These are phyloP conservation scores for Ogataea allantospora DNA, from an alignment of 805 yeast genomes.

Conservation along the genomic window DNA sequence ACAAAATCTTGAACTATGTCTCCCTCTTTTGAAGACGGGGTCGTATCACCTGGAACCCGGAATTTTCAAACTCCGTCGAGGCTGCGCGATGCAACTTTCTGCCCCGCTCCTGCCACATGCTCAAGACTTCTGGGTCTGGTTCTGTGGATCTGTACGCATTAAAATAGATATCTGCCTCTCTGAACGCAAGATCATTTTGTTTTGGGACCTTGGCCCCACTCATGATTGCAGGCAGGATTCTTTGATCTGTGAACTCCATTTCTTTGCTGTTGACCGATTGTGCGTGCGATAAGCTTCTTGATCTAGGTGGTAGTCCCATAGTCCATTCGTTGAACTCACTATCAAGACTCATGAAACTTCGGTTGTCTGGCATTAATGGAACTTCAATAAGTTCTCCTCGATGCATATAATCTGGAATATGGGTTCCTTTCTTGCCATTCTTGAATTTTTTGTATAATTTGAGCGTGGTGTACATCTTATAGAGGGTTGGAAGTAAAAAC, in stretches of 20 bases:
- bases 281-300: background rate
- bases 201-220: slow-evolving; percentile 15
- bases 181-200: slow-evolving; percentile 48
- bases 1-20: slow-evolving; percentile 24
- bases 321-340: slow-evolving; percentile 4
- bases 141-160: slow-evolving; percentile 38
- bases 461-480: slow-evolving; percentile 28
- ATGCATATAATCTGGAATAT: slow-evolving; percentile 23
- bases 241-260: slow-evolving; percentile 26
- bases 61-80: slow-evolving; percentile 10
- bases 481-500: slow-evolving; percentile 29
- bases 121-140: slow-evolving; percentile 52
- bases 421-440: slow-evolving; percentile 23
- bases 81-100: slow-evolving; percentile 24
- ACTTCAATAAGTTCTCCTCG: slow-evolving; percentile 24
- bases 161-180: slow-evolving; percentile 59
- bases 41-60: slow-evolving; percentile 33
- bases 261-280: slow-evolving; percentile 14
- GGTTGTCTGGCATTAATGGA: slow-evolving; percentile 16
- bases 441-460: slow-evolving; percentile 16
- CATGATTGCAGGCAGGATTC: slow-evolving; percentile 25
- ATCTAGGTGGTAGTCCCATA: background rate
- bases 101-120: slow-evolving; percentile 51
- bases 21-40: too few species aligned
- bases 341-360: slow-evolving; percentile 5